Base-by-base conservation (phyloP, 306 rosid genomes). In the Dalbergia cultrata region DNA sequence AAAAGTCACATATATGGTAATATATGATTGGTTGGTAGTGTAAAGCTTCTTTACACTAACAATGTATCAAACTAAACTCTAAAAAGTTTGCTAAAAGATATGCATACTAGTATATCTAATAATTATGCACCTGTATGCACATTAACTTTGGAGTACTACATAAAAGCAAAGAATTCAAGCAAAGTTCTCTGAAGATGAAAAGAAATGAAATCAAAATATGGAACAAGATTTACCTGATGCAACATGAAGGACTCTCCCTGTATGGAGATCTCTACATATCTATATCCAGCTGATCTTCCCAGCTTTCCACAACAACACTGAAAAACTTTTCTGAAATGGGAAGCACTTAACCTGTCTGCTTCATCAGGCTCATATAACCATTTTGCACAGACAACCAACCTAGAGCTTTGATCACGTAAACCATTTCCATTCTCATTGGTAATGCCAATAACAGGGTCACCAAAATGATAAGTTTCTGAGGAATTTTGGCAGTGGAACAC, bases 241-340 rank as follows among this genome's bases (percentile, higher is more conserved):
- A 95, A 82, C 97, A 95, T 95, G 90, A 93, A 95, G 45, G 97
- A 95, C 87, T 95, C 97, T 74, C 99, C 99, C 92, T 91, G 89
- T 54, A 95, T 88, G 68, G 89, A 91, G 26, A 95, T 35, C 87
- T 91, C 98, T 45, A 93, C 75, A 72, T 59, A 90, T 54, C 81
- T 84, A 83, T 58, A 78, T 78, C 89, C 89, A 41, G 53, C 75
- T 2, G 91, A 84, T 52, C 63, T 86, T 90, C 91, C 94, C 65
- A 95, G 88, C 79, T 89, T 93, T 54, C 88, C 98, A 80, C 93
- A 90, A 56, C 86, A 90, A 80, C 94, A 90, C 49, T 72, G 83
- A 26, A 85, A 77, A 82, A 95, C 88, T 80, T 88, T 93, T 85
- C 97, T 93, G 86, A 91, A 93, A 91, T 95, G 99, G 7, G 99